Evolutionary conservation across 2,329 filamentous ascomycete genomes (phyloP).

Genomic region (Monilinia fructigena): DNA sequence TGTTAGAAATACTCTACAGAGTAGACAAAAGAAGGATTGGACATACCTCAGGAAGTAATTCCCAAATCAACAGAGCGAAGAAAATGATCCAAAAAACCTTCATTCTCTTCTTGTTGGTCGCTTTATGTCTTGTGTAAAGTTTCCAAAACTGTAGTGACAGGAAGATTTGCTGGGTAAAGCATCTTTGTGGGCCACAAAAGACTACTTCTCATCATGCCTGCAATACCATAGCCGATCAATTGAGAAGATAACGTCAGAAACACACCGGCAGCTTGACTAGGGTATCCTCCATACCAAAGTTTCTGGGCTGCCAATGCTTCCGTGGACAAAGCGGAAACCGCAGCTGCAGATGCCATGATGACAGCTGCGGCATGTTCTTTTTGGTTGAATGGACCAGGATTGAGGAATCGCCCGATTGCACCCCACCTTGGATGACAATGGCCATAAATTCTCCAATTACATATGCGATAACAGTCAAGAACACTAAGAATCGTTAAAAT

Average conservation of each 20-base stretch:
- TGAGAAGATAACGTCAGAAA: constrained; percentile 60
- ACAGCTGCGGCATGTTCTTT: constrained; percentile 68
- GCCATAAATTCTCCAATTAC: constrained; percentile 42
- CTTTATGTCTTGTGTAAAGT: constrained; percentile 43
- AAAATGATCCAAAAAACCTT: constrained; percentile 39
- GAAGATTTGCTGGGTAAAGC: constrained; percentile 61
- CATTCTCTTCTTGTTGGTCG: constrained; percentile 42
- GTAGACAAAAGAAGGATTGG: background rate
- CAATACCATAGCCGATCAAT: constrained; percentile 62
- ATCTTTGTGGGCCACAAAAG: constrained; percentile 59
- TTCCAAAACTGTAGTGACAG: constrained; percentile 45
- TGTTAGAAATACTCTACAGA: background rate
- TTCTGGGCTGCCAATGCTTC: constrained; percentile 70
- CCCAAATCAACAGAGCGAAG: constrained; percentile 24
- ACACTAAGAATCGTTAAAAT: constrained; percentile 34
- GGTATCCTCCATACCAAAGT: constrained; percentile 48
- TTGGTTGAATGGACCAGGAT: constrained; percentile 66
- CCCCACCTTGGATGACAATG: constrained; percentile 40
- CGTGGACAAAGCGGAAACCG: constrained; percentile 56
- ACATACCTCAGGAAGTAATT: constrained; percentile 24
- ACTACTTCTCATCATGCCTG: constrained; percentile 58
- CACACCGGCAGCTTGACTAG: constrained; percentile 44
- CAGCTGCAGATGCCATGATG: constrained; percentile 47
- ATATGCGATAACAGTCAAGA: constrained; percentile 47
- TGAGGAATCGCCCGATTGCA: constrained; percentile 51